Base-by-base conservation (phyloP, 257 asterid species). In the Solanum ahanhuiri region DNA sequence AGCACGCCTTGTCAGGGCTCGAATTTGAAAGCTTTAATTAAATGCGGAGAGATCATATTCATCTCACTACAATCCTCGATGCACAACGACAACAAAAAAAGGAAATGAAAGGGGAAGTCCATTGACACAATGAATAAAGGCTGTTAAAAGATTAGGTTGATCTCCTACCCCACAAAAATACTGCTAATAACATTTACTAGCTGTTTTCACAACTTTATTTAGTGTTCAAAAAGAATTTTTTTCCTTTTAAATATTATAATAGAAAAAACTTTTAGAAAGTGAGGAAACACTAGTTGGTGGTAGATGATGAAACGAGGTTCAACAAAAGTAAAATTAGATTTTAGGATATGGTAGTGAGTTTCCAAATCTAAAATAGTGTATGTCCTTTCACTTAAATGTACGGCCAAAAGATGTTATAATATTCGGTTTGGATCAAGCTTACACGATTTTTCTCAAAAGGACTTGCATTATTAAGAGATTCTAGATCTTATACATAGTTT, bases 21-120 rank as follows among this genome's bases (percentile, higher is more conserved):
- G 58, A 48, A 48, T 14, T 48, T 0, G 0, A 48, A 48, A 48
- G 0, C 3, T 48, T 48, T 48, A 48, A 48, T 14, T 48, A 14
- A 14, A 4, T 48, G 0, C 7, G 0, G 6, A 48, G 1, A 48
- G 0, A 48, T 4, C 1, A 2, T 14, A 48, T 48, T 0, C 1
- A 48, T 48, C 7, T 48, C 57, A 48, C 7, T 12, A 48, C 7
- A 0, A 48, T 14, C 20, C 58, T 14, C 58, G 7, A 14, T 4
- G 4, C 63, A 25, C 7, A 7, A 12, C 25, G 1, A 10, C 12
- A 23, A 11, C 2, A n/a, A 10, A 11, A 41, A 43, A 15, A 51
- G 33, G 54, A 76, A 12, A 77, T 23, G 35, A 2, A 77, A 41
- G 63, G 58, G 34, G 34, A n/a, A 76, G 31, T 73, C 54, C 35